Conservation (phyloP, 768 basidiomycete species). For the Leccinum obscurum region DNA sequence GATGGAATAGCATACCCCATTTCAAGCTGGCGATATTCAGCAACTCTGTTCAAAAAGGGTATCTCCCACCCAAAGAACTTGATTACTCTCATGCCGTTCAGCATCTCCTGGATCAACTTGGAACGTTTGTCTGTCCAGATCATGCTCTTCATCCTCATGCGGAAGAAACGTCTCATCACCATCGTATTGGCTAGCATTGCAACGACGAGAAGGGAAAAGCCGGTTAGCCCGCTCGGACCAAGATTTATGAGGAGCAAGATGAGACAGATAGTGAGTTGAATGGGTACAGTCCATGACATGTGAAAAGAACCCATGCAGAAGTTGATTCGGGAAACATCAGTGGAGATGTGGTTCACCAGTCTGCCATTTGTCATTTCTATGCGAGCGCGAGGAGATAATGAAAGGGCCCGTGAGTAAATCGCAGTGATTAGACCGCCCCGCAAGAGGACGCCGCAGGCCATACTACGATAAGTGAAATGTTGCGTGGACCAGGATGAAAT, state of each 20-base stretch:
- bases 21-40: slow-evolving; percentile 69
- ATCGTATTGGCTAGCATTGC: slow-evolving; percentile 70
- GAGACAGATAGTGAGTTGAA: slow-evolving; percentile 78
- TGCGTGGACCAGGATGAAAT: slow-evolving; percentile 66
- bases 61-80: slow-evolving; percentile 90
- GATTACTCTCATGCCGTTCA: slow-evolving; percentile 58
- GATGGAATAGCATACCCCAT: slow-evolving; percentile 46
- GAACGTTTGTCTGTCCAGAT: neutral
- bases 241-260: slow-evolving; percentile 72
- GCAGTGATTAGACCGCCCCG: slow-evolving; percentile 86
- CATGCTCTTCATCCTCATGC: slow-evolving; percentile 40
- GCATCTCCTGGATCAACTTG: neutral
- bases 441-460: slow-evolving; percentile 69
- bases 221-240: slow-evolving; percentile 57
- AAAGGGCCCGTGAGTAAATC: slow-evolving; percentile 77
- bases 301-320: slow-evolving; percentile 82
- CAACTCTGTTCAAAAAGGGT: slow-evolving; percentile 76
- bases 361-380: slow-evolving; percentile 80
- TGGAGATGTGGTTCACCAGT: slow-evolving; percentile 42
- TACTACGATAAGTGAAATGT: neutral
- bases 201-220: slow-evolving; percentile 64
- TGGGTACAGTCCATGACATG: slow-evolving; percentile 39
- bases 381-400: slow-evolving; percentile 75
- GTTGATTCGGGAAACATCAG: slow-evolving; percentile 89
- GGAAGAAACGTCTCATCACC: slow-evolving; percentile 65